phyloP scores from a whole-genome alignment of 176 grass and related monocot genomes.

The Alopecurus myosuroides region DNA sequence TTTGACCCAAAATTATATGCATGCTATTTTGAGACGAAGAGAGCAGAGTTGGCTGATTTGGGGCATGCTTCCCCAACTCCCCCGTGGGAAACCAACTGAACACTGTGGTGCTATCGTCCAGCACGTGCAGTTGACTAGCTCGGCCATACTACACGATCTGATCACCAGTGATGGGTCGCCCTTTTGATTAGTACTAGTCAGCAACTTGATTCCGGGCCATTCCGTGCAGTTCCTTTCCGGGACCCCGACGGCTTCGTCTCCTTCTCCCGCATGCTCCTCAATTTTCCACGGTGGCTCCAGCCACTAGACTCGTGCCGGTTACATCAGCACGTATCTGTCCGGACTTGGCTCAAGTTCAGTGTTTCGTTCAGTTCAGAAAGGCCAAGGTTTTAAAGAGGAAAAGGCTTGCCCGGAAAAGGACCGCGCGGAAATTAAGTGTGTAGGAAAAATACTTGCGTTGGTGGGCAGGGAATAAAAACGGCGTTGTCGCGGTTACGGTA shows the following conservation, averaged over 20 bases:
- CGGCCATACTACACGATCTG: neutral
- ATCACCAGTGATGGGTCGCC: neutral
- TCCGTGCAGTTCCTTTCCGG: conserved; percentile 1
- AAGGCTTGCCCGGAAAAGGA: neutral
- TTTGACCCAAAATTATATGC: too few species aligned
- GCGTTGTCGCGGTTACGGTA: neutral
- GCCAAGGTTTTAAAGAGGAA: too few species aligned
- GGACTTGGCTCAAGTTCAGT: neutral
- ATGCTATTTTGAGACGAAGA: too few species aligned
- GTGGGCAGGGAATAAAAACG: neutral
- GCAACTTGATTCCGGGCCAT: neutral
- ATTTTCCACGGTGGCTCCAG: conserved; percentile 24
- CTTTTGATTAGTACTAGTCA: neutral
- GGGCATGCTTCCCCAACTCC: neutral
- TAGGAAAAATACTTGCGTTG: neutral
- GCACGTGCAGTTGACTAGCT: conserved; percentile 34
- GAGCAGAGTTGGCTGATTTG: too few species aligned
- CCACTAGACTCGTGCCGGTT: neutral
- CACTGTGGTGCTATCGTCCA: neutral
- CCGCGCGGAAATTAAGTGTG: neutral
- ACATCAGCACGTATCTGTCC: neutral
- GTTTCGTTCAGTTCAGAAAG: neutral
- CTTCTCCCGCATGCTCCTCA: neutral
- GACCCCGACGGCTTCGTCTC: neutral
- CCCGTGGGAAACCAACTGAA: neutral